Percentiles rank a stretch among this genome's conserved stretches.
Evolutionary conservation across 2,329 filamentous ascomycete species (phyloP).

Genomic region (Teratosphaeria epicoccoides): DNA sequence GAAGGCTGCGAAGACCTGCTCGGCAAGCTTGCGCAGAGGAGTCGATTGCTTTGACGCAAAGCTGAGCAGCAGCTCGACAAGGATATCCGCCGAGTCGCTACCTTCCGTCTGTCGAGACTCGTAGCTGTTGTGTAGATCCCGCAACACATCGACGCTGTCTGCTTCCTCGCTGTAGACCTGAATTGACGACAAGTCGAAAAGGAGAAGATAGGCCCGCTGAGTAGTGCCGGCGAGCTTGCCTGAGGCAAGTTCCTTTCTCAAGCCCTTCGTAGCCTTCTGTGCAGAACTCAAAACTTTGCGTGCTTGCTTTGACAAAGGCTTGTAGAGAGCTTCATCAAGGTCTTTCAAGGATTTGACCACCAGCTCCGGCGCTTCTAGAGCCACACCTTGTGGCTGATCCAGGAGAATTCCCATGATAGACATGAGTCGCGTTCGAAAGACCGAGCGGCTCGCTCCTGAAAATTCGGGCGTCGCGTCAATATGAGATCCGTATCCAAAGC

Average conservation of each 20-base stretch:
- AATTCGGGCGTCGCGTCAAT: conserved; percentile 9
- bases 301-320: conserved; percentile 4
- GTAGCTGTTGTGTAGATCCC: conserved; percentile 69
- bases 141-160: conserved; percentile 71
- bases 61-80: conserved; percentile 83
- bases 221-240: neutral
- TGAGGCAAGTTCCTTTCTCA: neutral
- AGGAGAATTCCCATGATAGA: conserved; percentile 45
- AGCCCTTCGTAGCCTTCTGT: conserved; percentile 13
- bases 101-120: conserved; percentile 40
- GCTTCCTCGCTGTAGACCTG: conserved; percentile 84
- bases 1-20: conserved; percentile 80
- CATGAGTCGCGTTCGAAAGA: conserved; percentile 45
- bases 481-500: conserved; percentile 27
- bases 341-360: conserved; percentile 1
- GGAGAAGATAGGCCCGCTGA: conserved; percentile 54
- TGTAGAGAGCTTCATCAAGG: conserved; percentile 1
- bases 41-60: conserved; percentile 78
- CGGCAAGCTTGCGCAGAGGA: conserved; percentile 73
- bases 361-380: conserved; percentile 8
- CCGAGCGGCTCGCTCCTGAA: conserved; percentile 34
- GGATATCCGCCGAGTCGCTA: conserved; percentile 47
- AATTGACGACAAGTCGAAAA: conserved; percentile 75
- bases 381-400: conserved; percentile 15
- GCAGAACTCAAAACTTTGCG: conserved; percentile 10